Evolutionary conservation across 75 land plant species (phyloP).

Genomic region (Picea glauca): DNA sequence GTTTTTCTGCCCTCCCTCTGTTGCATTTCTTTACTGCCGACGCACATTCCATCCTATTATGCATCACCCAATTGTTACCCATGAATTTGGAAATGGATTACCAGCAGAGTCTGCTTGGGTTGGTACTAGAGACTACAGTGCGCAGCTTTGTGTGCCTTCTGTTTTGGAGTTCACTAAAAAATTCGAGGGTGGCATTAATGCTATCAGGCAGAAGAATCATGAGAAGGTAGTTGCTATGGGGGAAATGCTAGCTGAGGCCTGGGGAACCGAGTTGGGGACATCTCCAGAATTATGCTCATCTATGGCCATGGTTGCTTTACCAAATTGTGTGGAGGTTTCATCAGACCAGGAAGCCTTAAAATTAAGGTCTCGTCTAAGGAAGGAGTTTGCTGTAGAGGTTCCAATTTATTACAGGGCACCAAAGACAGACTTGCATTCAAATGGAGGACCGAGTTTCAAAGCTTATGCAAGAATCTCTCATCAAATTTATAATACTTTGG

Average conservation of each 20-base stretch:
- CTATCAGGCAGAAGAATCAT: conserved; percentile 61
- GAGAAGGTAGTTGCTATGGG: conserved; percentile 75
- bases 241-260: conserved; percentile 72
- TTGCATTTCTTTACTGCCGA: conserved; percentile 66
- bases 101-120: conserved; percentile 80
- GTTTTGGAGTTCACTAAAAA: conserved; percentile 59
- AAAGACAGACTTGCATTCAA: conserved; percentile 9
- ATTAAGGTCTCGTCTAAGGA: conserved; percentile 62
- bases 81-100: conserved; percentile 77
- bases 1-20: conserved; percentile 86
- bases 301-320: conserved; percentile 90
- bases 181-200: conserved; percentile 70
- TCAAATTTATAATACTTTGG: conserved; percentile 76
- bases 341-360: conserved; percentile 60
- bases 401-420: conserved; percentile 49
- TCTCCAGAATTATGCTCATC: conserved; percentile 71
- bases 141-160: conserved; percentile 75
- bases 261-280: conserved; percentile 80
- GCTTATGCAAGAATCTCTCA: conserved; percentile 91
- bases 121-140: conserved; percentile 90
- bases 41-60: conserved; percentile 17
- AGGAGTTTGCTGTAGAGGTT: conserved; percentile 64
- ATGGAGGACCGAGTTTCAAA: conserved; percentile 13
- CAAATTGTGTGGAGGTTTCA: conserved; percentile 29
- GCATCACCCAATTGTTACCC: conserved; percentile 89